Conservation (phyloP, 2,329 filamentous ascomycete genomes). For the Fusarium sp. region DNA sequence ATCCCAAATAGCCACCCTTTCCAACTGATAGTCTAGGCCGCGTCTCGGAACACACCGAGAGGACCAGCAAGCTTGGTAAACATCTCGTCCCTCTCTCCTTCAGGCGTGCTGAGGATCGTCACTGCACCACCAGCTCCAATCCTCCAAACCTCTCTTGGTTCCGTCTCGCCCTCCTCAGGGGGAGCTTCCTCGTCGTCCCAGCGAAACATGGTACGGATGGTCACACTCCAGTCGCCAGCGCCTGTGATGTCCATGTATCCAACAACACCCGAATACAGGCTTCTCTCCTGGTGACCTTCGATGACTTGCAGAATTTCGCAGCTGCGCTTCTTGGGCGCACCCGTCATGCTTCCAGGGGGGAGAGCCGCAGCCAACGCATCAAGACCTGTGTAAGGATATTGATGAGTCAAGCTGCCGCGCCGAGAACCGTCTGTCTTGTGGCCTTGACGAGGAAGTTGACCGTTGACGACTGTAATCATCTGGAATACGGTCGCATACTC, state of each 20-base stretch:
- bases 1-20: background rate
- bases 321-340: constrained; percentile 92
- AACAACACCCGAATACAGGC: constrained; percentile 88
- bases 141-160: constrained; percentile 74
- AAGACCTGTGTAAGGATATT: constrained; percentile 67
- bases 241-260: constrained; percentile 91
- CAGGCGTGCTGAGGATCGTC: constrained; percentile 82
- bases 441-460: constrained; percentile 60
- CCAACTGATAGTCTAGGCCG: constrained; percentile 35
- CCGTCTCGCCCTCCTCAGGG: constrained; percentile 45
- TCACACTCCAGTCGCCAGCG: constrained; percentile 89
- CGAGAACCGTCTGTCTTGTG: constrained; percentile 23
- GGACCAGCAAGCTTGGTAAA: constrained; percentile 75
- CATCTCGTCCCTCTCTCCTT: constrained; percentile 94
- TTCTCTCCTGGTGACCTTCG: constrained; percentile 72
- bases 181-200: constrained; percentile 70
- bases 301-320: constrained; percentile 83
- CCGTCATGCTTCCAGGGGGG: constrained; percentile 95
- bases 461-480: constrained; percentile 90
- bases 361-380: constrained; percentile 82
- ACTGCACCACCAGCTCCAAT: constrained; percentile 93
- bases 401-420: constrained; percentile 10
- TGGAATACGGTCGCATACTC: constrained; percentile 93
- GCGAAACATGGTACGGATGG: constrained; percentile 84
- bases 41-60: constrained; percentile 60